These are phyloP conservation scores for Globisporangium radiosum DNA, from an alignment of 352 stramenopile genomes.

Conservation along the genomic window DNA sequence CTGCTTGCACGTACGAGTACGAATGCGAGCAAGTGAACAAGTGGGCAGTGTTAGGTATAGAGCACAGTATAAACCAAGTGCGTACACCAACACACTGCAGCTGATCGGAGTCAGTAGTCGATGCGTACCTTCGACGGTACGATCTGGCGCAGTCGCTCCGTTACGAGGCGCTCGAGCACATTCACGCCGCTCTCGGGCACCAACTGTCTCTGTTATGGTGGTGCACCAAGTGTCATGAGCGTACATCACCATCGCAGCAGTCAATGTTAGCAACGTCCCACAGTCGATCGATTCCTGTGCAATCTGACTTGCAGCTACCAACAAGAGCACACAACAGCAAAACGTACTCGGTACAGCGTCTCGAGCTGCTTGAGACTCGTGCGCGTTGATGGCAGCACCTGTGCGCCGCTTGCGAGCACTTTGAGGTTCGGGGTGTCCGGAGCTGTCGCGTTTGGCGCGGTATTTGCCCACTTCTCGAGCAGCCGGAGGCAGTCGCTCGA, in stretches of 20 bases:
- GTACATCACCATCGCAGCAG: background rate
- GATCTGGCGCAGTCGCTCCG: slow-evolving; percentile 39
- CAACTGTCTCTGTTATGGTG: slow-evolving; percentile 21
- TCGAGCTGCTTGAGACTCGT: slow-evolving; percentile 59
- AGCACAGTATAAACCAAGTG: background rate
- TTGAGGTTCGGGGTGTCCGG: slow-evolving; percentile 32
- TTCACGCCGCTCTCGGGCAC: slow-evolving; percentile 15
- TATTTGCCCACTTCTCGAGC: slow-evolving; percentile 63
- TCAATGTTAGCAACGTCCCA: background rate
- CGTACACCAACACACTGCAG: background rate
- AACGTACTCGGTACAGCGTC: slow-evolving; percentile 52
- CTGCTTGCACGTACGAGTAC: no score
- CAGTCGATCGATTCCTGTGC: background rate
- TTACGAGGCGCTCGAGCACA: slow-evolving; percentile 34
- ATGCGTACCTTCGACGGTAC: slow-evolving; percentile 30
- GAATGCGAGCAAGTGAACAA: no score
- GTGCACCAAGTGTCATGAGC: background rate
- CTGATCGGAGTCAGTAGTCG: background rate
- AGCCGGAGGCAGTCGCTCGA: slow-evolving; percentile 51
- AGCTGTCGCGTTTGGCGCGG: slow-evolving; percentile 20
- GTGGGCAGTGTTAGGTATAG: background rate
- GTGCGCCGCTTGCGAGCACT: slow-evolving; percentile 41
- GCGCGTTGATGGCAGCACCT: slow-evolving; percentile 32
- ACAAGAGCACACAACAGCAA: background rate
- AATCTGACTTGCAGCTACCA: no score